These are phyloP conservation scores for Amaranthus cruentus DNA, from an alignment of 148 eudicot genomes.

Conservation along the genomic window DNA sequence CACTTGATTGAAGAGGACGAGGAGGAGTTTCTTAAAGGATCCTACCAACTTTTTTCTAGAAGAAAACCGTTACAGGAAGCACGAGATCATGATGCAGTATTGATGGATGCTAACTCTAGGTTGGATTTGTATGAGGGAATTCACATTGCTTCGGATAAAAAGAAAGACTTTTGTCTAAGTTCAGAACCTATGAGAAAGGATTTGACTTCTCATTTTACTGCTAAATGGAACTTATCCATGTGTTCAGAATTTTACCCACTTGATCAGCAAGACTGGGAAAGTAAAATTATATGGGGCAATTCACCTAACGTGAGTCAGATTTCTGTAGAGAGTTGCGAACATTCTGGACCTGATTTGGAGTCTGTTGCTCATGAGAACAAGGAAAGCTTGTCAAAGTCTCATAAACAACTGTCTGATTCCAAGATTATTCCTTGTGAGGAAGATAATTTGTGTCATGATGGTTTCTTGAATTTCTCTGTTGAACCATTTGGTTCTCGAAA, in stretches of 20 bases:
- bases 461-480: conserved; percentile 29
- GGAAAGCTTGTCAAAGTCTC: conserved; percentile 28
- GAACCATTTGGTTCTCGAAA: conserved; percentile 64
- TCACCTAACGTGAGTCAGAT: conserved; percentile 51
- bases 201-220: conserved; percentile 27
- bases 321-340: conserved; percentile 60
- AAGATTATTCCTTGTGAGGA: conserved; percentile 29
- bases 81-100: conserved; percentile 32
- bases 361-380: conserved; percentile 26
- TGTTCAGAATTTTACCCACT: conserved; percentile 58
- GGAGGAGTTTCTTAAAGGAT: conserved; percentile 53
- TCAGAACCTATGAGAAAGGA: conserved; percentile 65
- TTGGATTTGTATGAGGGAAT: conserved; percentile 27
- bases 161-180: conserved; percentile 50
- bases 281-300: conserved; percentile 71
- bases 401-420: conserved; percentile 17
- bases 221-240: conserved; percentile 34
- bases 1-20: conserved; percentile 80
- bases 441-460: conserved; percentile 32
- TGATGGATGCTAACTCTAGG: conserved; percentile 37
- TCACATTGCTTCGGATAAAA: conserved; percentile 26
- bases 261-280: conserved; percentile 96
- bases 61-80: conserved; percentile 27
- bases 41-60: conserved; percentile 39
- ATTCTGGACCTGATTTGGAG: conserved; percentile 65